Base-by-base conservation (phyloP, 2,329 filamentous ascomycete genomes). In the Cercospora berteroae region DNA sequence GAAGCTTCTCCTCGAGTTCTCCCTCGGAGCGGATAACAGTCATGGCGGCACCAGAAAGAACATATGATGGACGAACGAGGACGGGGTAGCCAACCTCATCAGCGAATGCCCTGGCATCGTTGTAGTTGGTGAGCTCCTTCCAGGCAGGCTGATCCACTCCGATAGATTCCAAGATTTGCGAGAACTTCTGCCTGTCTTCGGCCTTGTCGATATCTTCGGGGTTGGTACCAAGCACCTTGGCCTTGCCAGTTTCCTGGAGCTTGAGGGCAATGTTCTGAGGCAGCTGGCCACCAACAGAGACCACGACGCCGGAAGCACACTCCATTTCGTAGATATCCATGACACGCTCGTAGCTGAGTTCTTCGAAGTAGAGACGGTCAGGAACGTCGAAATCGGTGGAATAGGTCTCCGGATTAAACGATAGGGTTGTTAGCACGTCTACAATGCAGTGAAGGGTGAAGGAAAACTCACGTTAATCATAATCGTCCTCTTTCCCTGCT, bases 161-260 rank as follows among this genome's bases (percentile, higher is more conserved):
- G 74, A 98, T 97, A 80, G 92, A 96, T 80, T 99, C 95, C 56
- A 99, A 86, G 71, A 98, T 98, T 76, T 94, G 91, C 23, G 94
- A 97, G 85, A 99, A 99, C 81, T 99, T 98, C 81, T 98, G 94
- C 78, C 95, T 89, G 79, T 99, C 94, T 82, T 99, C 95, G 57
- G 95, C 95, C 84, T 94, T 96, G 86, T 99, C 95, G 73, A 99
- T 99, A 77, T 98, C 93, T 76, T 89, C 86, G 42, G 95, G 95
- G 76, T 98, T 88, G 0, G 95, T 99, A 74, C 95, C 95, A 7
- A 99, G 88, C 64, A 99, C 88, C 69, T 93, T 94, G 66, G 94
- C 94, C 67, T 91, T 90, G 63, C 95, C 95, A 61, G 88, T 89
- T 79, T 98, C 93, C 82, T 98, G 94, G 4, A 99, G 88, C 73